Percentiles rank a stretch among this genome's conserved stretches.
Conservation (phyloP, 495 filamentous ascomycete genomes). For the Penicillium tannophilum region DNA sequence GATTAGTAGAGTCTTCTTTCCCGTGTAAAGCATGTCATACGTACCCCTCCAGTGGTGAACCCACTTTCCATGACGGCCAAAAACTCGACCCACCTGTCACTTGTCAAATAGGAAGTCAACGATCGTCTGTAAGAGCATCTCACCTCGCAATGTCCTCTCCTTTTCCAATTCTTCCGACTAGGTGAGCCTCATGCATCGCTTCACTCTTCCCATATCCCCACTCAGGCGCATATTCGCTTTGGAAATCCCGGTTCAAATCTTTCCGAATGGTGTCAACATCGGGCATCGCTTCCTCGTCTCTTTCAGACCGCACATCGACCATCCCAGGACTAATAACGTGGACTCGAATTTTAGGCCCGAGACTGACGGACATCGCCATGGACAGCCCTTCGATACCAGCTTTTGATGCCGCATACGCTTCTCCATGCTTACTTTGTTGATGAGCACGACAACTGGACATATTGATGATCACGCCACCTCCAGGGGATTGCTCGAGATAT, state of each 20-base stretch:
- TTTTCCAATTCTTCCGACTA: slow-evolving; percentile 8
- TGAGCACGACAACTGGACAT: slow-evolving; percentile 7
- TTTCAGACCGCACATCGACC: slow-evolving; percentile 8
- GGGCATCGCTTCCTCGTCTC: neutral
- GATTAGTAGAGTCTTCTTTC: neutral
- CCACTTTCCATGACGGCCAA: slow-evolving; percentile 4
- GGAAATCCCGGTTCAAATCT: slow-evolving; percentile 3
- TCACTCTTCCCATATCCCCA: slow-evolving; percentile 8
- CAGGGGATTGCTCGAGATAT: slow-evolving; percentile 3
- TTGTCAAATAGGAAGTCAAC: neutral
- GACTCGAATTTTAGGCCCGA: slow-evolving; percentile 4
- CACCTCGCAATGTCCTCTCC: slow-evolving; percentile 8
- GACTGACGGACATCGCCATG: slow-evolving; percentile 7
- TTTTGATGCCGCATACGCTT: slow-evolving; percentile 8
- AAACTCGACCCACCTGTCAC: slow-evolving; percentile 7
- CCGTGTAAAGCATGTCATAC: neutral
- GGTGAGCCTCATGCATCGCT: slow-evolving; percentile 2
- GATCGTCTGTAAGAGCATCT: neutral
- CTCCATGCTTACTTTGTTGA: slow-evolving; percentile 7
- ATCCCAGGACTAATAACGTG: slow-evolving; percentile 7
- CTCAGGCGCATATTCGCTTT: slow-evolving; percentile 7
- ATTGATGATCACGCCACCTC: slow-evolving; percentile 7
- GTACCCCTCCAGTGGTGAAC: slow-evolving; percentile 7
- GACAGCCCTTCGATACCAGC: slow-evolving; percentile 7
- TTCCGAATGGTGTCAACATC: slow-evolving; percentile 6